Base-by-base conservation (phyloP, 2,329 filamentous ascomycete genomes). In the Xylaria sp. region DNA sequence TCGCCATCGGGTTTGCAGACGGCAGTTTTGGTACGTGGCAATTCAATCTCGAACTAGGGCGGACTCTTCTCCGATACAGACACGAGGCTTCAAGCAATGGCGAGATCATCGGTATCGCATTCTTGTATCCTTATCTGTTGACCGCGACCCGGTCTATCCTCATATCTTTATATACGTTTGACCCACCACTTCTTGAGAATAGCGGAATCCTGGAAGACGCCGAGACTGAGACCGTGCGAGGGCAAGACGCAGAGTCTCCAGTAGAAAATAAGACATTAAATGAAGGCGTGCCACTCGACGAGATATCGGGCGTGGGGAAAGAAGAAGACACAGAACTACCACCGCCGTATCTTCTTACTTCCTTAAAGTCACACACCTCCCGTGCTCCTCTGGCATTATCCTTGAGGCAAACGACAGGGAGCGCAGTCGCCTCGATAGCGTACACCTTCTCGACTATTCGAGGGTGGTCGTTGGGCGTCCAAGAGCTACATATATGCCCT, bases 401-500 rank as follows among this genome's bases (percentile, higher is more conserved):
- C 0, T 87, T 98, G 44, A 89, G 94, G n/a, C 87, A 85, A 29
- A 88, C 88, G 16, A 78, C 87, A 0, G 82, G 83, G 3, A 87
- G 87, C 12, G 87, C 93, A 21, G 87, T 93, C n/a, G 92, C 93
- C 1, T 94, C 93, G 0, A 92, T 98, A 68, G 94, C 93, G 0
- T 98, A 97, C 78, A 92, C 93, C 0, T 89, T 97, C 72, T 90
- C 91, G 18, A 92, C 92, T 1, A 84, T 91, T 2, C 90, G 89
- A 51, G 94, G 94, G 32, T 98, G 94, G 93, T 94, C 92, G 8
- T 87, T 97, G 18, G 94, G 94, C 1, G 88, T 98, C n/a, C 95
- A 98, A 79, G 95, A 98, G 79, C 83, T 98, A 51, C 90, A 91
- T 66, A 85, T 97, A 51, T 80, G 76, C 0, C 75, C 74, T 5